Evolutionary conservation across 1,284 basidiomycete genomes (phyloP), one percentile per base, ranked within the genome.

Genomic region (Amylostereum chailletii): DNA sequence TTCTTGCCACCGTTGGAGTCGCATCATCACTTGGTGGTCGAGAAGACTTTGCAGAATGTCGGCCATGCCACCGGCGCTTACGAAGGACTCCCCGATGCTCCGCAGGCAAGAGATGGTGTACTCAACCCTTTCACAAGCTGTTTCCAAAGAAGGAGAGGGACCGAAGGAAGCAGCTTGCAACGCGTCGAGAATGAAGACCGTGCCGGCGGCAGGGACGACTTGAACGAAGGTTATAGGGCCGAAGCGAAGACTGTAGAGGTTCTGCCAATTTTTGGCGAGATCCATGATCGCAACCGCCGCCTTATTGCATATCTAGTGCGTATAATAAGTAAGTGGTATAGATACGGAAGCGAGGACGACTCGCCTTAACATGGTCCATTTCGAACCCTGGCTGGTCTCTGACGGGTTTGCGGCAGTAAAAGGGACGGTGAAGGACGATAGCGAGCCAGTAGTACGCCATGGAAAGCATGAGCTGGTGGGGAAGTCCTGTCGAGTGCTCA

Each of bases 181-280:
- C 7, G 77, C 77, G 30, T 70, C 69, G 26, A 83, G 68, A 8
- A 83, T 67, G 59, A 73, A 80, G 19, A 82, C 69, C 0, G 82
- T 86, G n/a, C 82, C 83, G 0, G 83, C 80, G 5, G 77, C 75
- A 61, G 84, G 86, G 45, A 79, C 69, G 42, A 77, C 74, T 57
- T 86, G 82, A 32, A 82, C 70, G 43, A 81, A 67, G 4, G 81
- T 82, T 41, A 84, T 74, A 0, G 83, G 79, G n/a, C 73, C 69
- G 56, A 75, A 83, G 31, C 83, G 79, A 3, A 86, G 66, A 1
- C 71, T 69, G 58, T 84, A 85, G n/a, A 77, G 69, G 5, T 65
- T 63, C 42, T 75, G 69, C 77, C 79, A 86, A 2, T 75, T 74
- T 1, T 66, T 68, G 2, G 79, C 65, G 1, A 85, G 68, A 8